A percentile compares a stretch with the other conserved stretches of the same genome.
Evolutionary conservation across 139 green algal species (phyloP).

Genomic region (Nannochloris sp.): DNA sequence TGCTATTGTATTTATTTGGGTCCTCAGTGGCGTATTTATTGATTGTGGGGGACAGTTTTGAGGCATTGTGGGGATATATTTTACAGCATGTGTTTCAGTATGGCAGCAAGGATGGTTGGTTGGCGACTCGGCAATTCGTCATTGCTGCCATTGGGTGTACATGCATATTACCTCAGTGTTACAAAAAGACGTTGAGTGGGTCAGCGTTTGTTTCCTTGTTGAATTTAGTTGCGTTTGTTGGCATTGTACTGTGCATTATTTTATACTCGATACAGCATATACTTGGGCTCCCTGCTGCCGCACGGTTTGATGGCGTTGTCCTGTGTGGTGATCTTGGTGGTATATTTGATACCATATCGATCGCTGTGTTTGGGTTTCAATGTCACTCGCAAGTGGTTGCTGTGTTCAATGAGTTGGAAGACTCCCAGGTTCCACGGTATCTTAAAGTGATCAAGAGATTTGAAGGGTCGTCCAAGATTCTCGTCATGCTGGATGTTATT

Average conservation of each 20-base stretch:
- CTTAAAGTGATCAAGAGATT: not conserved
- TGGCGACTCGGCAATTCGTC: not conserved
- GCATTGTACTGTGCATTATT: conserved; percentile 7
- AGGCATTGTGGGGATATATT: conserved; percentile 17
- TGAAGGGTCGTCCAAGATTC: conserved; percentile 27
- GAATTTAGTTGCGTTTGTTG: conserved; percentile 15
- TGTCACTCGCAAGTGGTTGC: conserved; percentile 50
- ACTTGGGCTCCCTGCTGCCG: no score
- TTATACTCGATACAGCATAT: conserved; percentile 27
- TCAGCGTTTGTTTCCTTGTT: conserved; percentile 24
- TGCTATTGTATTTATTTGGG: conserved; percentile 55
- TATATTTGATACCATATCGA: conserved; percentile 36
- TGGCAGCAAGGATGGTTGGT: not conserved
- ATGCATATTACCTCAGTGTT: not conserved
- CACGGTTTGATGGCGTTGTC: no score
- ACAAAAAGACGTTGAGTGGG: not conserved
- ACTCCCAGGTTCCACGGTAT: not conserved
- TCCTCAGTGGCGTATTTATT: conserved; percentile 53
- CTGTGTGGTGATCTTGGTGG: not conserved
- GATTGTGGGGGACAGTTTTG: conserved; percentile 63
- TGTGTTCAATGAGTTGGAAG: conserved; percentile 24
- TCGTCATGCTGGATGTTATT: conserved; percentile 37
- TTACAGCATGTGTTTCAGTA: not conserved
- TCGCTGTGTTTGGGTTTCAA: conserved; percentile 73
- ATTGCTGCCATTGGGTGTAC: not conserved